Conservation (phyloP, 116 monocot species). For the Phalaenopsis hybrid region DNA sequence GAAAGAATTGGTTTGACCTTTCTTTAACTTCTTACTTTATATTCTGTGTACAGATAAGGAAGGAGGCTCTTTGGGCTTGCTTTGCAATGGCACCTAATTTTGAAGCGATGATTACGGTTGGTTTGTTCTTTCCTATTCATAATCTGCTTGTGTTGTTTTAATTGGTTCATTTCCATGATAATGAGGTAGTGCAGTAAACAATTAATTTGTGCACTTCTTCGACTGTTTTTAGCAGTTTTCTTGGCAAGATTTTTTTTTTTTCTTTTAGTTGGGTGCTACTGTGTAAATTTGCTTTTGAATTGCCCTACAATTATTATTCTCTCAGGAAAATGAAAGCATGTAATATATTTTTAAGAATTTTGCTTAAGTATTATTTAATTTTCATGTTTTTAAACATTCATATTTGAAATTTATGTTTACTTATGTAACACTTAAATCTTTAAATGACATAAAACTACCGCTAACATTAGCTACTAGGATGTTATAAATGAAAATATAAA, state of each 20-base stretch:
- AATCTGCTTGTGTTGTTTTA: neutral
- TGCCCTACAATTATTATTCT: neutral
- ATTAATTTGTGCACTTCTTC: neutral
- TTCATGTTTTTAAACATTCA: no score
- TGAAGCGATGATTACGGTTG: conserved; percentile 88
- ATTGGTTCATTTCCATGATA: conserved; percentile 5
- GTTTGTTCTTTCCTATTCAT: conserved; percentile 17
- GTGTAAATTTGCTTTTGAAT: neutral
- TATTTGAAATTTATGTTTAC: no score
- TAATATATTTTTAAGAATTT: no score
- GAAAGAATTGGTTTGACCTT: neutral
- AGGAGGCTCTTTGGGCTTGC: conserved; percentile 94
- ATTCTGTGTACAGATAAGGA: conserved; percentile 52
- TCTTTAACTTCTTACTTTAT: neutral
- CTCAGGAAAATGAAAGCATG: neutral
- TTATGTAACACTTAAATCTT: no score
- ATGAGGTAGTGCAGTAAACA: neutral
- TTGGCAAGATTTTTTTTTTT: neutral
- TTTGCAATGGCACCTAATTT: conserved; percentile 80
- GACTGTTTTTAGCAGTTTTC: neutral
- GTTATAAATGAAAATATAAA: no score
- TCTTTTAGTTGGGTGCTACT: neutral
- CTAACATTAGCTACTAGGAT: no score
- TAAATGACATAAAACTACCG: no score
- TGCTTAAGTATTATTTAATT: no score